Base-by-base conservation (phyloP, 768 basidiomycete genomes). In the Naematelia aurantialba region DNA sequence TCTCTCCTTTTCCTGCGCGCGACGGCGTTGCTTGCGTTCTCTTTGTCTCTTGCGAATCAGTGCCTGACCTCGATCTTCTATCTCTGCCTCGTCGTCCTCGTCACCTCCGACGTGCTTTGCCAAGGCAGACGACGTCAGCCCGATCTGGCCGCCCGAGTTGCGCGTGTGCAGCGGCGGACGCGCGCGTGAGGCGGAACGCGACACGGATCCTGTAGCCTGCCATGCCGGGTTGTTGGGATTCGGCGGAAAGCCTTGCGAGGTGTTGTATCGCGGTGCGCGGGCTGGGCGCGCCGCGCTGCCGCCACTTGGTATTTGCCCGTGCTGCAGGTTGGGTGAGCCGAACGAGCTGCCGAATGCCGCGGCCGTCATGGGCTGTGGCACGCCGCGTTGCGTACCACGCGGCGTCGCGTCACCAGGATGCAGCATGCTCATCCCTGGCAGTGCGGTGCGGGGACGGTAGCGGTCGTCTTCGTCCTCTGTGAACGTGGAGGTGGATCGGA, bases 51-150 rank as follows among this genome's bases (percentile, higher is more conserved):
- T 61, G 51, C 75, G 61, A 50, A 81, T 76, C n/a, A 81, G 77
- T 56, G 76, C 75, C 44, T 78, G 79, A 2, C 80, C 80, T 21
- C 79, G 60, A 63, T 81, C 80, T 19, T 63, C 60, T 3, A 67
- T 65, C 42, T 63, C 55, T 22, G 76, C 71, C 52, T 76, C 79
- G 50, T 79, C 79, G 12, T 70, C 74, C 24, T 62, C 61, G 21
- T 62, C 44, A 1, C 29, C 52, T 31, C 52, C 46, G n/a, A 29
- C 57, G n/a, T 53, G 39, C 2, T 48, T 52, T 0, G 50, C 13
- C n/a, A 52, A 19, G 14, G 42, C 49, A 39, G 34, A 39, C 17
- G 34, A 39, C 39, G n/a, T 58, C 27, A 51, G 55, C 24, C 22
- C 54, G 53, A 47, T 44, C 52, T 52, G 26, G 17, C 26, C 14